Evolutionary conservation across 2,329 filamentous ascomycete species (phyloP).

Genomic region (Cladophialophora psammophila): DNA sequence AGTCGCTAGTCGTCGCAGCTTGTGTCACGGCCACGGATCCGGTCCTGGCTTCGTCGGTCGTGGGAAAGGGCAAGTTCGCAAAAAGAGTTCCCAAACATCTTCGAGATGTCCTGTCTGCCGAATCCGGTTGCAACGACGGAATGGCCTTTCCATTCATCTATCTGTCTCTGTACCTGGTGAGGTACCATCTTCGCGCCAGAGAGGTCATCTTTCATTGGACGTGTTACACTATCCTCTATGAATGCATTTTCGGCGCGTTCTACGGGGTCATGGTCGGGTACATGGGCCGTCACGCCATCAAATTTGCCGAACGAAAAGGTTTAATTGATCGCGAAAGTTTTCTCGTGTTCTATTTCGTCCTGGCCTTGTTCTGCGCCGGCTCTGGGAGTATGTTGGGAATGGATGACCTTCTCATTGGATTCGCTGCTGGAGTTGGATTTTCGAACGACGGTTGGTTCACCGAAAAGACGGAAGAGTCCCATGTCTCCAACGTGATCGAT

Average conservation of each 20-base stretch:
- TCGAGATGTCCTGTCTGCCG: slow-evolving; percentile 90
- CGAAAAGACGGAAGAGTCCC: slow-evolving; percentile 96
- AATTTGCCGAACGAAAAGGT: slow-evolving; percentile 80
- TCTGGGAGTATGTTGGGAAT: slow-evolving; percentile 89
- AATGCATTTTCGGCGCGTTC: slow-evolving; percentile 90
- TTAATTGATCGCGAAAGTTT: slow-evolving; percentile 96
- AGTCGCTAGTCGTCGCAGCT: slow-evolving; percentile 84
- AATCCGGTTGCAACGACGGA: slow-evolving; percentile 98
- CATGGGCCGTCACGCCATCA: slow-evolving; percentile 87
- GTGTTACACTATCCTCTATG: slow-evolving; percentile 88
- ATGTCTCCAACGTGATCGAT: slow-evolving; percentile 99
- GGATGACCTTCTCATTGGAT: slow-evolving; percentile 93
- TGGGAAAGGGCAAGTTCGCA: slow-evolving; percentile 98
- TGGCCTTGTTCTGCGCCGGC: slow-evolving; percentile 94
- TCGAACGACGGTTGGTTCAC: slow-evolving; percentile 99
- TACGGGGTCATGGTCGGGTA: slow-evolving; percentile 91
- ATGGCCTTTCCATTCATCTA: slow-evolving; percentile 99
- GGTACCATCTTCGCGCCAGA: slow-evolving; percentile 73
- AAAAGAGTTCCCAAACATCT: slow-evolving; percentile 97
- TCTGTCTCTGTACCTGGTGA: slow-evolving; percentile 85
- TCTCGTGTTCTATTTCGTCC: slow-evolving; percentile 96
- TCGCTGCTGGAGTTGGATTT: slow-evolving; percentile 96
- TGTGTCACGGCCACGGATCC: slow-evolving; percentile 98
- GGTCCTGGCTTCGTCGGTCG: slow-evolving; percentile 94
- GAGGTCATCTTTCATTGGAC: slow-evolving; percentile 86